Base-by-base conservation (phyloP, 768 basidiomycete species). In the Lactarius hengduanensis region DNA sequence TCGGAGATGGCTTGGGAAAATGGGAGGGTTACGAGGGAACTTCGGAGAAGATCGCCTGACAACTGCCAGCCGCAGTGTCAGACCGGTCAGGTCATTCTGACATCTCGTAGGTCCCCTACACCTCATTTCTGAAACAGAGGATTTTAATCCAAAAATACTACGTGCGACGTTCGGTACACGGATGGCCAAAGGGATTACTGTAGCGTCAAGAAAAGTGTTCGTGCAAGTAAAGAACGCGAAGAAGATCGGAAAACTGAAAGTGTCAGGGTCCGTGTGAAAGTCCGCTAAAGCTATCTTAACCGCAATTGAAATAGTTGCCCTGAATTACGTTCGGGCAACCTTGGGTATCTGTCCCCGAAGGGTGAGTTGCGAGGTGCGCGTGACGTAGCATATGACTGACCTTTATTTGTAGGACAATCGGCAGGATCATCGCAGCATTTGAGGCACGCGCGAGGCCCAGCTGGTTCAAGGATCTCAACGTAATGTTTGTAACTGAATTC, bases 11-110 rank as follows among this genome's bases (percentile, higher is more conserved):
- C 9, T 65, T 90, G 71, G 78, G 78, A 38, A 90, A 89, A 71
- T 89, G 86, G 86, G 79, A 81, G 28, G 88, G 86, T n/a, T 90
- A 89, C 73, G 82, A 83, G 69, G 77, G 74, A 32, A 32, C 32
- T 32, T 32, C 32, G 32, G 6, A 32, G 32, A 32, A 32, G 32
- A 32, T 32, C 32, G 32, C 32, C 6, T 32, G 6, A 32, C 32
- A 8, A 30, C 32, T 32, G 6, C 32, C 32, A 0, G 32, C 32
- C 1, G 8, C 40, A 5, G 0, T 8, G 50, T 53, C 26, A 8
- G 26, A 53, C 26, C 2, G 22, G 50, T 53, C 11, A 53, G n/a
- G 50, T 26, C 50, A 28, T 22, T 26, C 26, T 28, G 50, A 41
- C 40, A 41, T 41, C 15, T 41, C 41, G 16, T 18, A 15, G 41